Conservation (phyloP, 768 basidiomycete genomes). For the Tylopilus cervinicoccineus region DNA sequence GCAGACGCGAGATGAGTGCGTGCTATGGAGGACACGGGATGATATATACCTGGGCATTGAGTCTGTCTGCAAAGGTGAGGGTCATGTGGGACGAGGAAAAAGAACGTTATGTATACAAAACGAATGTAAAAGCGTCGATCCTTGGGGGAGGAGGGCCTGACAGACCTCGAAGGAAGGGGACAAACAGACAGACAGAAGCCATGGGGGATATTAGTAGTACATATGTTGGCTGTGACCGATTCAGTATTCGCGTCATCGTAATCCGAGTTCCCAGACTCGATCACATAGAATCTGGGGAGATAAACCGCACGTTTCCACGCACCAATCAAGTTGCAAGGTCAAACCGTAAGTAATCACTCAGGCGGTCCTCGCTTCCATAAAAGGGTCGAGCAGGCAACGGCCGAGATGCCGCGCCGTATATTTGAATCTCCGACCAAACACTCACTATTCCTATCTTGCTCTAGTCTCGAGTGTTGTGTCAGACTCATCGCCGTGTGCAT, state of each 20-base stretch:
- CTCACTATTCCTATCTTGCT: not conserved
- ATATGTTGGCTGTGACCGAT: constrained; percentile 12
- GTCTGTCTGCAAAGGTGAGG: constrained; percentile 37
- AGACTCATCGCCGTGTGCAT: no score
- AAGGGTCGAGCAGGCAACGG: not conserved
- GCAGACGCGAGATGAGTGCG: constrained; percentile 2
- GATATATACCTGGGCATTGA: constrained; percentile 37
- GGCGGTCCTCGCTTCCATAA: not conserved
- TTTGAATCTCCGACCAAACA: not conserved
- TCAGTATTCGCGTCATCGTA: constrained; percentile 10
- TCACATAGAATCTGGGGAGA: constrained; percentile 21
- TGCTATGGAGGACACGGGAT: not conserved
- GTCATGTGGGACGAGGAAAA: constrained; percentile 29
- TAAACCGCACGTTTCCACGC: constrained; percentile 20
- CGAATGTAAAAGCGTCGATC: constrained; percentile 9
- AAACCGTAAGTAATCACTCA: no score
- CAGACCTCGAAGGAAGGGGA: constrained; percentile 8
- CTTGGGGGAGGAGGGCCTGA: not conserved
- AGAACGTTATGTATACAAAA: constrained; percentile 29
- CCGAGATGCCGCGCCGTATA: not conserved
- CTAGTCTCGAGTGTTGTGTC: no score
- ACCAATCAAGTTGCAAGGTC: constrained; percentile 1
- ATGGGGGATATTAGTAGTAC: constrained; percentile 7
- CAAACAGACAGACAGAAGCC: not conserved
- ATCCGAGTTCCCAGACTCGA: constrained; percentile 16